Evolutionary conservation across 441 rosid species (phyloP), one percentile per base, ranked within the genome.

Genomic region (Theobroma grandiflorum): DNA sequence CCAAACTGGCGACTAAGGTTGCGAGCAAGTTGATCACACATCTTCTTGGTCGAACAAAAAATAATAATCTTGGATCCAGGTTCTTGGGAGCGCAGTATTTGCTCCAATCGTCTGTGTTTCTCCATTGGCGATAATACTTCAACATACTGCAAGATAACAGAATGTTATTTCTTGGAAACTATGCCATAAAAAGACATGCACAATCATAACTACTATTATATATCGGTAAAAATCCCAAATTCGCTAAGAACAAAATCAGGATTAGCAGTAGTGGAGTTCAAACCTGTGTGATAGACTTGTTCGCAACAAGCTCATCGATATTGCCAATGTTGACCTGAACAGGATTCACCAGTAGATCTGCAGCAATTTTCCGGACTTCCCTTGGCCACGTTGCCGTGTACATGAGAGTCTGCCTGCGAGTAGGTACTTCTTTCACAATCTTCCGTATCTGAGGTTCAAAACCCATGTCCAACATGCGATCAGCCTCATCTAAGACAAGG

Each of bases 391-490:
- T 95, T 72, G 99, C 99, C 14, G 99, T 97, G 83, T 87, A 97
- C 99, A 97, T 97, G 79, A 97, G 98, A 38, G 99, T 97, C 88
- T 97, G 99, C 64, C 99, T 96, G 72, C 94, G 90, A 42, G 94
- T 79, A 59, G 99, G 99, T 20, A 95, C 94, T 86, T 93, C 98
- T 55, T 92, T 95, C 74, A 97, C 98, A 81, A 97, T 94, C 91
- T 94, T 97, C 78, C 99, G 82, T 82, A 97, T 97, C 79, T 97
- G 99, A 47, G 99, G 99, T 80, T 97, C 99, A 80, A 97, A 97
- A 62, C 99, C 99, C 99, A 97, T 97, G 85, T 97, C 99, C 82
- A 97, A 85, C 99, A 97, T 97, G 74, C 98, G 94, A 88, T 97
- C 99, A 79, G 99, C 99, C 89, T 97, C 99, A 79, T 97, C 99